Evolutionary conservation across 495 filamentous ascomycete genomes (phyloP).

Genomic region (Hypomontagnella submonticulosa): DNA sequence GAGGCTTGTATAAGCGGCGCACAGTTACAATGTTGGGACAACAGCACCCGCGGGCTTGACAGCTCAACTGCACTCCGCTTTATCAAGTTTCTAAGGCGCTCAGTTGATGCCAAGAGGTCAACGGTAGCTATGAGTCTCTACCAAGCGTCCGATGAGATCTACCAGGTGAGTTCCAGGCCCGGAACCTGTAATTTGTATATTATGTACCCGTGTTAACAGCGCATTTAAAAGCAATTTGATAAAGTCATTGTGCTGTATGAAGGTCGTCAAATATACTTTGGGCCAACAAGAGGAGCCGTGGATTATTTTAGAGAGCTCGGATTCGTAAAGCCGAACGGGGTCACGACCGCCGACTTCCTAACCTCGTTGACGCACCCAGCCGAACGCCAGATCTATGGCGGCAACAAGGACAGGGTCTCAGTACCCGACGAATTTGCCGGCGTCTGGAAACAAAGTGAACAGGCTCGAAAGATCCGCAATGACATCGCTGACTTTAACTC

Average conservation of each 20-base stretch:
- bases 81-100: constrained; percentile 57
- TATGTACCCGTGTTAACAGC: constrained; percentile 29
- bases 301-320: constrained; percentile 69
- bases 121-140: constrained; percentile 76
- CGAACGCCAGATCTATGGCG: constrained; percentile 33
- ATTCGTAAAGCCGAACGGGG: constrained; percentile 45
- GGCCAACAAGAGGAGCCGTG: constrained; percentile 62
- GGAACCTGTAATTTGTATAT: neutral
- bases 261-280: constrained; percentile 74
- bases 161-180: constrained; percentile 54
- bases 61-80: constrained; percentile 63
- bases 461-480: constrained; percentile 51
- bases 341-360: constrained; percentile 79
- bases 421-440: constrained; percentile 70
- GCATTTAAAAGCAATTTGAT: constrained; percentile 57
- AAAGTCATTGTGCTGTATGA: constrained; percentile 71
- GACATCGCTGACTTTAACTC: constrained; percentile 14
- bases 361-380: constrained; percentile 72
- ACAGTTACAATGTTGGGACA: constrained; percentile 58
- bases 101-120: constrained; percentile 62
- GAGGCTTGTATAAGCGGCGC: constrained; percentile 50
- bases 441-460: constrained; percentile 61
- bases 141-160: constrained; percentile 76
- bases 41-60: constrained; percentile 65
- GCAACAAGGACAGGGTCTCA: constrained; percentile 66